Evolutionary conservation across 2,329 filamentous ascomycete genomes (phyloP), one percentile per base, ranked within the genome.

Genomic region (Colletotrichum plurivorum): DNA sequence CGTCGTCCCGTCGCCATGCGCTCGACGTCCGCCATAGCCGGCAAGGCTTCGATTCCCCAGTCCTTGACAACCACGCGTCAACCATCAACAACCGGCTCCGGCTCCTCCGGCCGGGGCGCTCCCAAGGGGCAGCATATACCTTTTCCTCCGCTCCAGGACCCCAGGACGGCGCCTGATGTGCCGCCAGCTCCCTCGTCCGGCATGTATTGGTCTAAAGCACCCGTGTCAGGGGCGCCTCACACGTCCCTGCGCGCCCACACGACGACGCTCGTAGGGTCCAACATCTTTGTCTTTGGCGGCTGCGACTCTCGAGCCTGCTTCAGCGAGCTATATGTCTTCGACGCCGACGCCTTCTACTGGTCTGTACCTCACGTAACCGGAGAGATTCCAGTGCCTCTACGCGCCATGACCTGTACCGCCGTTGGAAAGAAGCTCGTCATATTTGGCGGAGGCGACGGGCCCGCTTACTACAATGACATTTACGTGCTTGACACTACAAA

Each of bases 401-500:
- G 90, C 46, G 90, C 90, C 73, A 93, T 93, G 90, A 92, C 90
- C 6, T 92, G 89, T 75, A 93, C 90, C 5, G 89, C 90, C 25
- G 89, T 92, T 20, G 89, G 89, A 72, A 92, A 92, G 82, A 92
- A 91, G 78, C 83, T 93, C 31, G 86, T 93, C 51, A 84, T 93
- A 2, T 92, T 93, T 75, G 90, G 90, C 62, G 90, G 90, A 52
- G 90, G 90, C 64, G 90, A 93, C 74, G 90, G 90, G 0, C 90
- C 90, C 0, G 87, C 89, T 25, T 93, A 93, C 78, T 92, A 92
- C 78, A 92, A 92, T 75, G 89, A 92, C 73, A 87, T 93, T 20
- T 92, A 92, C 76, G 89, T 93, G 53, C 83, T 92, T n/a, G 90
- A 93, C 75, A 93, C 90, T 22, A 84, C 90, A 70, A 93, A 89